phyloP scores from a whole-genome alignment of 495 filamentous ascomycete species.

The Hypoxylon trugodes region DNA sequence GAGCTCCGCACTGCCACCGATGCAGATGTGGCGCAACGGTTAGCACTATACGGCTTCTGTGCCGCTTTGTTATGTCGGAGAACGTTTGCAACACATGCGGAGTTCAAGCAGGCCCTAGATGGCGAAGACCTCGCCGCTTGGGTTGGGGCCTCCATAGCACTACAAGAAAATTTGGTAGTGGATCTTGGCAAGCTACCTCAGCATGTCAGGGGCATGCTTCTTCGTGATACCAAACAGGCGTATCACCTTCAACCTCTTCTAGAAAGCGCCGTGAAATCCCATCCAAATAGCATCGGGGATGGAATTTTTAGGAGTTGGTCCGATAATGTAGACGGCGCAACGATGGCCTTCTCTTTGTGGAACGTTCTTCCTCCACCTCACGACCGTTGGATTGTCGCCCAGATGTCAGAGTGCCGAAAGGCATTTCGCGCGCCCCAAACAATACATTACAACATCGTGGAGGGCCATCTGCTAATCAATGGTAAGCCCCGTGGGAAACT shows the following conservation, averaged over 20 bases:
- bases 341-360: slow-evolving; percentile 17
- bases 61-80: slow-evolving; percentile 60
- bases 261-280: slow-evolving; percentile 32
- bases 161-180: slow-evolving; percentile 52
- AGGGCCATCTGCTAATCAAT: slow-evolving; percentile 60
- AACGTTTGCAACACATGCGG: slow-evolving; percentile 52
- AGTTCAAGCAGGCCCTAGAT: slow-evolving; percentile 12
- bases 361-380: slow-evolving; percentile 36
- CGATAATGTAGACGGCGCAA: background rate
- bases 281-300: slow-evolving; percentile 40
- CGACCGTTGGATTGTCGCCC: slow-evolving; percentile 47
- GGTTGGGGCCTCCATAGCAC: slow-evolving; percentile 48
- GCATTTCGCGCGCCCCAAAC: slow-evolving; percentile 20
- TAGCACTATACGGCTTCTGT: slow-evolving; percentile 53
- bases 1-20: slow-evolving; percentile 55
- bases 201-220: slow-evolving; percentile 46
- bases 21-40: slow-evolving; percentile 44
- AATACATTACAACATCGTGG: slow-evolving; percentile 56
- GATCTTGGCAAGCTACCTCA: slow-evolving; percentile 44
- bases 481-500: slow-evolving; percentile 53
- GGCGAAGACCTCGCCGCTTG: slow-evolving; percentile 32
- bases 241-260: slow-evolving; percentile 48
- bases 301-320: slow-evolving; percentile 38
- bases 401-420: background rate
- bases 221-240: slow-evolving; percentile 59